Conservation (phyloP, 306 rosid genomes). For the Cicer cuneatum region DNA sequence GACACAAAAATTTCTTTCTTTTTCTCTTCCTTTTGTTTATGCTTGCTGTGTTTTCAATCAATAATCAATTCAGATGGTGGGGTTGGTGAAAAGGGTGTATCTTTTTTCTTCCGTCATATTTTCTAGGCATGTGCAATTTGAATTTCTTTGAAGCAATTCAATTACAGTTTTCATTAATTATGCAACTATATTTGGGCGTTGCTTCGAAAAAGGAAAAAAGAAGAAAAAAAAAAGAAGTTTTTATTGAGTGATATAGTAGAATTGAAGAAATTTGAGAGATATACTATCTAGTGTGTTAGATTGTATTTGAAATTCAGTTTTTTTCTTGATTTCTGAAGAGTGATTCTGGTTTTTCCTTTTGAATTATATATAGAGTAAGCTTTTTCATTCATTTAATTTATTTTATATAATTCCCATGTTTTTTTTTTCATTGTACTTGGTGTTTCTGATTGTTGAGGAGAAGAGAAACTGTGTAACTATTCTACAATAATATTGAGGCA, state of each 20-base stretch:
- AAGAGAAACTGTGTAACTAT: conserved; percentile 3
- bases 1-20: conserved; percentile 32
- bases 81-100: conserved; percentile 42
- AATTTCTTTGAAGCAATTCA: conserved; percentile 48
- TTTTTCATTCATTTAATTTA: conserved; percentile 10
- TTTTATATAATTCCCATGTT: not conserved
- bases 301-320: conserved; percentile 18
- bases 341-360: conserved; percentile 23
- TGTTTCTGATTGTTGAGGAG: conserved; percentile 26
- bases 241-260: conserved; percentile 30
- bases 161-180: conserved; percentile 31
- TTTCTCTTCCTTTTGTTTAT: conserved; percentile 18
- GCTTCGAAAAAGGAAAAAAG: not conserved
- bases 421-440: not conserved
- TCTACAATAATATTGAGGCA: not conserved
- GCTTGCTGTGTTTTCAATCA: conserved; percentile 47
- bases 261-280: conserved; percentile 35
- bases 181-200: conserved; percentile 35
- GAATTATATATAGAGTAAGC: conserved; percentile 11
- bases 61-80: conserved; percentile 42
- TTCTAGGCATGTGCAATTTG: conserved; percentile 39
- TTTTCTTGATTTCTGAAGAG: conserved; percentile 21
- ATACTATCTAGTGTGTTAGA: conserved; percentile 25
- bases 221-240: conserved; percentile 11
- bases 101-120: not conserved